Base-by-base conservation (phyloP, 768 basidiomycete species). In the Scleroderma citrinum region DNA sequence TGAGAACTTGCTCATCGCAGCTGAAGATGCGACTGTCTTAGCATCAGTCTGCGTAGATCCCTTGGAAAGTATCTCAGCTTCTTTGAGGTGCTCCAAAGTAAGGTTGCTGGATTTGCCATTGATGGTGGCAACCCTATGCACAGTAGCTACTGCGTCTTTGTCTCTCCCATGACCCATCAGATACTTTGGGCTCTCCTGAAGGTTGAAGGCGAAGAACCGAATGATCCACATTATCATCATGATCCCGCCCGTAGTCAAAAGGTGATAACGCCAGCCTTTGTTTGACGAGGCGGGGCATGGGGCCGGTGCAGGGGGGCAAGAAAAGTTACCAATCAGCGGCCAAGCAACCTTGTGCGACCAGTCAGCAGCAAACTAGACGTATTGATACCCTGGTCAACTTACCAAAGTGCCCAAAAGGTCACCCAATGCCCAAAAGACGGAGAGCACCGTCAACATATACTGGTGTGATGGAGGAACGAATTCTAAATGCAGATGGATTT, bases 341-440 rank as follows among this genome's bases (percentile, higher is more conserved):
- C n/a, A n/a, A n/a, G n/a, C n/a, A n/a, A 87, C 52, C 83, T 82
- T 1, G 86, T 86, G 51, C 80, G 81, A 61, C 88, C 85, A 81
- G 7, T 41, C 12, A 47, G 51, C 24, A n/a, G 48, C 47, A 5
- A 41, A n/a, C 13, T 26, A 14, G 24, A 19, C 3, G 13, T 10
- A 24, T n/a, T 29, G 13, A 5, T 0, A 37, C 56, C 24, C 3
- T 23, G 29, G 47, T 29, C 10, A n/a, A 50, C 66, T n/a, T 37
- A 74, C 74, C 43, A 76, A 56, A 53, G 72, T 76, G 16, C 79
- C 82, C 41, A 84, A 59, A 1, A 87, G 73, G 59, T 87, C 86
- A 2, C 85, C 85, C 29, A 88, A 71, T n/a, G n/a, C n/a, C n/a
- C n/a, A n/a, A n/a, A n/a, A n/a, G n/a, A n/a, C n/a, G n/a, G n/a